Conservation (phyloP, 2,329 filamentous ascomycete species). For the Xylaria sp. region DNA sequence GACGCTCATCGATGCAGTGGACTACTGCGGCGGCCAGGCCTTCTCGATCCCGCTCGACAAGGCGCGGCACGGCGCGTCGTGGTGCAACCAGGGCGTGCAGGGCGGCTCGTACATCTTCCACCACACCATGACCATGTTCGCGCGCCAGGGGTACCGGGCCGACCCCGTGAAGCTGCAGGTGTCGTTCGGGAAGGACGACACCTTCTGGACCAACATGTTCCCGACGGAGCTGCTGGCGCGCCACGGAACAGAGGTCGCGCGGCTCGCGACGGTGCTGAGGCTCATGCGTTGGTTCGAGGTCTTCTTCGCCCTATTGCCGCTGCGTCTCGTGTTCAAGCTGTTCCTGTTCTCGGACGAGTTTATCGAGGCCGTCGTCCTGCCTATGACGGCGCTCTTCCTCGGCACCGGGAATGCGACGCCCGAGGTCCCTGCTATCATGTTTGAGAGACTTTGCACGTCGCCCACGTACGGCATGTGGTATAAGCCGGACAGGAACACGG, state of each 20-base stretch:
- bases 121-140: conserved; percentile 68
- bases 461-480: conserved; percentile 70
- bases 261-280: conserved; percentile 60
- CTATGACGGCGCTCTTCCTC: conserved; percentile 53
- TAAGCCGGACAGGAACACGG: conserved; percentile 49
- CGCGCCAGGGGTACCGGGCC: conserved; percentile 63
- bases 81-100: conserved; percentile 71
- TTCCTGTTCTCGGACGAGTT: conserved; percentile 50
- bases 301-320: conserved; percentile 62
- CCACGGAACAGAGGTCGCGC: conserved; percentile 61
- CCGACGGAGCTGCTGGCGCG: conserved; percentile 61
- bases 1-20: conserved; percentile 65
- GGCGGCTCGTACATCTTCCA: conserved; percentile 69
- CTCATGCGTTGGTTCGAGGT: conserved; percentile 63
- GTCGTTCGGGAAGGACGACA: conserved; percentile 65
- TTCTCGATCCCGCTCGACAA: conserved; percentile 70
- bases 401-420: conserved; percentile 51
- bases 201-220: conserved; percentile 68
- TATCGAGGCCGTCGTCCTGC: conserved; percentile 46
- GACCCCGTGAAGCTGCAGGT: conserved; percentile 66
- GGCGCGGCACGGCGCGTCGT: conserved; percentile 66
- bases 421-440: conserved; percentile 49
- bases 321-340: conserved; percentile 46
- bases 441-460: conserved; percentile 50
- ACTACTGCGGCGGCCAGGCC: conserved; percentile 70